Conservation (phyloP, 2,329 filamentous ascomycete species). For the Alternaria incomplexa region DNA sequence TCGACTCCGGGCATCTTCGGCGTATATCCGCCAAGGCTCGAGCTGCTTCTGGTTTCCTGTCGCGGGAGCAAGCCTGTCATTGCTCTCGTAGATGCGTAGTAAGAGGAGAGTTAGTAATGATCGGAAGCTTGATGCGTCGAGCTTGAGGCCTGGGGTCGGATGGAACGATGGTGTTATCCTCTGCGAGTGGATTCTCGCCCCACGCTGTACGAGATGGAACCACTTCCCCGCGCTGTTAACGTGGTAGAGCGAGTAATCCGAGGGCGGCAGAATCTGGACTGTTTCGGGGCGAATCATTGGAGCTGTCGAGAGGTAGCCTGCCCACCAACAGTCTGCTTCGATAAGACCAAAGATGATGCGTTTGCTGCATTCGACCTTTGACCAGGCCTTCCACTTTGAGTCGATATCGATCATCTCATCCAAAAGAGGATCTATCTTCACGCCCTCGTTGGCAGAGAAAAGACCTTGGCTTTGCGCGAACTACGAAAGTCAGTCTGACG, state of each 20-base stretch:
- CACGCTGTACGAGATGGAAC: conserved; percentile 39
- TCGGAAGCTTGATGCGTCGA: conserved; percentile 39
- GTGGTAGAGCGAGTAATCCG: conserved; percentile 54
- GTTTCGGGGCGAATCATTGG: conserved; percentile 56
- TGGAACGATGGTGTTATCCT: conserved; percentile 43
- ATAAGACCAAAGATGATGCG: conserved; percentile 56
- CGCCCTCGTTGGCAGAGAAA: conserved; percentile 55
- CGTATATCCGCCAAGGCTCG: conserved; percentile 52
- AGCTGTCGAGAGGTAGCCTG: conserved; percentile 55
- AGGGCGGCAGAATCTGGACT: conserved; percentile 55
- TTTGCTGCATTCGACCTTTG: conserved; percentile 59
- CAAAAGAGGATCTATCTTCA: conserved; percentile 48
- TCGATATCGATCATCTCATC: conserved; percentile 55
- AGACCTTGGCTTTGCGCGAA: conserved; percentile 58
- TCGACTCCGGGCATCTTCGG: conserved; percentile 55
- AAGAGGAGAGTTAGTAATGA: conserved; percentile 41
- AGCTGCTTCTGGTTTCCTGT: conserved; percentile 36
- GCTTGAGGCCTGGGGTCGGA: conserved; percentile 40
- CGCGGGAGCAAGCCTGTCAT: conserved; percentile 39
- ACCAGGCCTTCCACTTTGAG: conserved; percentile 60
- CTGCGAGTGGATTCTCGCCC: conserved; percentile 37
- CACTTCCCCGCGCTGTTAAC: conserved; percentile 47
- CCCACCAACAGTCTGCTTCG: conserved; percentile 57
- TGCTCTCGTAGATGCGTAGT: conserved; percentile 43
- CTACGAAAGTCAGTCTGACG: conserved; percentile 28